Evolutionary conservation across 2,329 filamentous ascomycete species (phyloP).

Genomic region (Pseudocercospora pini-densiflorae): DNA sequence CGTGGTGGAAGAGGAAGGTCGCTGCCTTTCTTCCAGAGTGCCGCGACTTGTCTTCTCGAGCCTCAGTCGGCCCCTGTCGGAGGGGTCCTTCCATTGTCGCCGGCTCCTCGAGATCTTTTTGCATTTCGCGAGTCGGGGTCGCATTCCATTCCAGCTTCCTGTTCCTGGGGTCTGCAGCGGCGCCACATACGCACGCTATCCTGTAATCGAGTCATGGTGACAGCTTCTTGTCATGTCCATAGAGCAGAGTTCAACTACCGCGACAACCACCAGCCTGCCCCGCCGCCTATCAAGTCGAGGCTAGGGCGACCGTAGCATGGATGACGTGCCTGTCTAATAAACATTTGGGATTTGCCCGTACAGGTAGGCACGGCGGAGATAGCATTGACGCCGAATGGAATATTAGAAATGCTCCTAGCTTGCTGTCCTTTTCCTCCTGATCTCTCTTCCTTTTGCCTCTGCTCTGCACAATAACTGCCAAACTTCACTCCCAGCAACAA

Average conservation of each 20-base stretch:
- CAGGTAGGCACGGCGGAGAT: background rate
- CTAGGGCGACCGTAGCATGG: background rate
- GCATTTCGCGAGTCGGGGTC: background rate
- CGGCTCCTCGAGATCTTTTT: too few species aligned
- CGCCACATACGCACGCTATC: background rate
- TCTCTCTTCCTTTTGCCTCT: background rate
- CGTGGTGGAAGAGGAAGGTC: background rate
- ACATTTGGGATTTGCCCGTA: background rate
- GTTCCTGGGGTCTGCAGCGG: background rate
- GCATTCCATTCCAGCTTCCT: slow-evolving; percentile 9
- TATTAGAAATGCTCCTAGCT: slow-evolving; percentile 11
- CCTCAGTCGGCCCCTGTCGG: background rate
- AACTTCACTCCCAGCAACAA: background rate
- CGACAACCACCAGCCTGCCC: background rate
- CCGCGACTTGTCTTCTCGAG: slow-evolving; percentile 1
- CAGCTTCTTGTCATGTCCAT: slow-evolving; percentile 17
- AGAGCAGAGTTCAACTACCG: slow-evolving; percentile 5
- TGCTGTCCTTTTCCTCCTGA: background rate
- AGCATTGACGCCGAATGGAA: slow-evolving; percentile 4
- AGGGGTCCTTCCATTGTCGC: too few species aligned
- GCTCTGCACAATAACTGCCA: background rate
- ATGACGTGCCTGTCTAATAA: background rate
- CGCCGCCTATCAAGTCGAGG: background rate
- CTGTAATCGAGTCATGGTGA: background rate
- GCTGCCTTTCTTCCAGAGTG: background rate